A percentile compares a stretch with the other conserved stretches of the same genome.
Conservation (phyloP, 768 basidiomycete genomes). For the Mrakia gelida region DNA sequence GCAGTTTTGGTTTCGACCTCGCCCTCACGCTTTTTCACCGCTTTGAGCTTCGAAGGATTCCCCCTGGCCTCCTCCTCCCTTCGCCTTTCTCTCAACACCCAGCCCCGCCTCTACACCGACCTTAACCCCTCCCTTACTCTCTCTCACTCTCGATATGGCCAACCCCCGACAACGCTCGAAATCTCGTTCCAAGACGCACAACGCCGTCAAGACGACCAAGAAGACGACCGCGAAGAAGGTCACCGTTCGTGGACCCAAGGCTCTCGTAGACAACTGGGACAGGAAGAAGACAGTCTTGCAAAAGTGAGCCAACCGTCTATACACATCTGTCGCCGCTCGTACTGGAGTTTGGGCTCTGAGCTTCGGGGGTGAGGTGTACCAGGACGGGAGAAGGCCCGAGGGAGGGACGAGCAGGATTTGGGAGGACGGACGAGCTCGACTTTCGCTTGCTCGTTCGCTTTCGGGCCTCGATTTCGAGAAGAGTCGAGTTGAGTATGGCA, state of each 20-base stretch:
- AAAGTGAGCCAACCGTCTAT: conserved; percentile 59
- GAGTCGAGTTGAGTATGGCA: not conserved
- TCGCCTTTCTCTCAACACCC: not conserved
- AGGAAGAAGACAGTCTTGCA: conserved; percentile 78
- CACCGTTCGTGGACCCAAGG: conserved; percentile 24
- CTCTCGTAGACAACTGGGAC: conserved; percentile 58
- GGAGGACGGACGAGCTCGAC: not conserved
- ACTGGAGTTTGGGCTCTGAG: too few species aligned
- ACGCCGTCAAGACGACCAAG: conserved; percentile 69
- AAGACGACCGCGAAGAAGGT: conserved; percentile 48
- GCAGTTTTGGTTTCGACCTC: not conserved
- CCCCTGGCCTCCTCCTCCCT: not conserved
- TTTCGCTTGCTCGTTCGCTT: not conserved
- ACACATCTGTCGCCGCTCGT: not conserved
- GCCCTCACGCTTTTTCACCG: not conserved
- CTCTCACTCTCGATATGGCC: conserved; percentile 57
- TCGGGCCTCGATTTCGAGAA: not conserved
- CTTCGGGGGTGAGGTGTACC: too few species aligned
- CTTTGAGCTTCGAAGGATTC: not conserved
- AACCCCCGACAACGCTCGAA: conserved; percentile 93
- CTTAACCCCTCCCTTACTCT: not conserved
- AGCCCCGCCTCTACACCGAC: not conserved
- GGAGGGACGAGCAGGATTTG: not conserved
- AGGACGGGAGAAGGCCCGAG: not conserved
- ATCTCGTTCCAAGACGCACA: conserved; percentile 64